A percentile compares a stretch with the other conserved stretches of the same genome.
Conservation (phyloP, 2,329 filamentous ascomycete species). For the Cordyceps cicadae region DNA sequence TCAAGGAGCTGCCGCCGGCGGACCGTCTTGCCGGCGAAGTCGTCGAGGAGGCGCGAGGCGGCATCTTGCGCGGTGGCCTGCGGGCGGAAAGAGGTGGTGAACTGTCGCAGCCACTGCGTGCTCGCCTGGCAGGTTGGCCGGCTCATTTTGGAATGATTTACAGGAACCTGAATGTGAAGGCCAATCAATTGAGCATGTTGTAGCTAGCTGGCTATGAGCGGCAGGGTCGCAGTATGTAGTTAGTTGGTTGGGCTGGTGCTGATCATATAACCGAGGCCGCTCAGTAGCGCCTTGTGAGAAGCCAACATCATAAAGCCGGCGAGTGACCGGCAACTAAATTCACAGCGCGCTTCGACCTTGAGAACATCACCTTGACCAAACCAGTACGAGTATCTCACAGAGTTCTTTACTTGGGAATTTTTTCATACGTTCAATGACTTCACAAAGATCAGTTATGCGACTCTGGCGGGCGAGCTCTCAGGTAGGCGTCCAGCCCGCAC, state of each 20-base stretch:
- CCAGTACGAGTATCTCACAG: background rate
- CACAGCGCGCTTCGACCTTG: background rate
- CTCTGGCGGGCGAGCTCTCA: constrained; percentile 6
- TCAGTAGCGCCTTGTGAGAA: background rate
- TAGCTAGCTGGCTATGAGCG: too few relatives aligned
- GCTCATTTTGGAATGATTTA: background rate
- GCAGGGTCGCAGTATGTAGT: background rate
- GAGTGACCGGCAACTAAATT: background rate
- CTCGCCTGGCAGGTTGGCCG: background rate
- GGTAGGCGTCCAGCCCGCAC: background rate
- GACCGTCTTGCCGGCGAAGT: constrained; percentile 21
- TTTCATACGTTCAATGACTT: background rate
- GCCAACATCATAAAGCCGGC: constrained; percentile 9
- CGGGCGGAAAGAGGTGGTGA: background rate
- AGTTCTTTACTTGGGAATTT: too few relatives aligned
- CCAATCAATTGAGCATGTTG: background rate
- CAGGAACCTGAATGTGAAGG: background rate
- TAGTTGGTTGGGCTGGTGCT: background rate
- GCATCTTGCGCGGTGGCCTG: constrained; percentile 17
- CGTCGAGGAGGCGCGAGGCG: constrained; percentile 24
- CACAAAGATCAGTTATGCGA: background rate
- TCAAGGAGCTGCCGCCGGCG: constrained; percentile 44
- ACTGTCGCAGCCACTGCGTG: background rate
- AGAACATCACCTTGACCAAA: background rate
- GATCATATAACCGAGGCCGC: constrained; percentile 3